Evolutionary conservation across 345 rosid species (phyloP).

Genomic region (Eucalyptus viminalis): DNA sequence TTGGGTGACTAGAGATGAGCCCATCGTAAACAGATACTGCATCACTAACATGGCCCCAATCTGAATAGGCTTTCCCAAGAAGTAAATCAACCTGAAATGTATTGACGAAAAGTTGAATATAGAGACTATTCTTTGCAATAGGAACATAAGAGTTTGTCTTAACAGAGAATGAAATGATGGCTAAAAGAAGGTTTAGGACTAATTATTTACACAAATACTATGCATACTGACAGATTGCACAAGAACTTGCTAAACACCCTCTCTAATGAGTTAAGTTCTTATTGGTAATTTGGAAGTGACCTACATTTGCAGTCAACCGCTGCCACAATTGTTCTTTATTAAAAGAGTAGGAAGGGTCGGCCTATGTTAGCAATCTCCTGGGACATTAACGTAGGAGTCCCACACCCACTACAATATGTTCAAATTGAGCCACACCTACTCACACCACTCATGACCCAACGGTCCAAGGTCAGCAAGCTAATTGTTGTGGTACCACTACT

Average conservation of each 20-base stretch:
- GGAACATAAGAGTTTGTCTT: not conserved
- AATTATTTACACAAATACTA: not conserved
- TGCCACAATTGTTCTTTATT: not conserved
- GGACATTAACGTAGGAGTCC: not conserved
- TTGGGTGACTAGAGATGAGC: conserved; percentile 66
- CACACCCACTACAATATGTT: not conserved
- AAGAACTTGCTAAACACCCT: not conserved
- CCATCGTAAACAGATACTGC: conserved; percentile 78
- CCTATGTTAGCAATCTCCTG: not conserved
- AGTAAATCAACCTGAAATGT: conserved; percentile 66
- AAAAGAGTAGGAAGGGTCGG: not conserved
- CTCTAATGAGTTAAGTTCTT: not conserved
- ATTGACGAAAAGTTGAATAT: not conserved
- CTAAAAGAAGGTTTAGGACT: not conserved
- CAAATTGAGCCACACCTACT: not conserved
- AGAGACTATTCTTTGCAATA: not conserved
- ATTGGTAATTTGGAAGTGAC: not conserved
- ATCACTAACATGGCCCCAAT: conserved; percentile 86
- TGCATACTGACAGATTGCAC: not conserved
- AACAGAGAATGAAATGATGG: not conserved
- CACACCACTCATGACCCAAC: not conserved
- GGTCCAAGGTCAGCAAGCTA: not conserved
- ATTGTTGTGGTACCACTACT: not conserved
- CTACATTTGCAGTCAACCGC: not conserved
- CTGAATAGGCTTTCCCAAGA: conserved; percentile 94